A percentile compares a stretch with the other conserved stretches of the same genome.
Conservation (phyloP, 352 stramenopile genomes). For the Globisporangium paddicum region DNA sequence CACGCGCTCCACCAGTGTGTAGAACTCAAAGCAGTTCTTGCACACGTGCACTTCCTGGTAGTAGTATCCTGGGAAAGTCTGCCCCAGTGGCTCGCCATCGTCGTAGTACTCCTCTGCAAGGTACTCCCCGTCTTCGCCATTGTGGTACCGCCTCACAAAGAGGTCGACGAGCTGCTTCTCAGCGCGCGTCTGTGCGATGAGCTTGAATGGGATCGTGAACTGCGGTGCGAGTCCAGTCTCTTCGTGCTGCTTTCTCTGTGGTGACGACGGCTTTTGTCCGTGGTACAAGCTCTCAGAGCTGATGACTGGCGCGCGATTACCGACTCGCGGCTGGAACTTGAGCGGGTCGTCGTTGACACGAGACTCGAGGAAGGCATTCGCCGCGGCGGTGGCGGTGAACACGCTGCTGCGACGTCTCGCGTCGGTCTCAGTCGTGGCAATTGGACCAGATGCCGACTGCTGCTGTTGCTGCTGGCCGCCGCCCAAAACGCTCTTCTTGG, state of each 20-base stretch:
- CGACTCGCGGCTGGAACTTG: constrained; percentile 8
- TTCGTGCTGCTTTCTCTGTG: constrained; percentile 14
- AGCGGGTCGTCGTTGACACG: constrained; percentile 22
- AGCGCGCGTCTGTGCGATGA: constrained; percentile 69
- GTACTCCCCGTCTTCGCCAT: constrained; percentile 72
- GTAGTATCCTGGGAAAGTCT: constrained; percentile 79
- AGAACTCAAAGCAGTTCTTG: constrained; percentile 73
- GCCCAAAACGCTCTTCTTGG: constrained; percentile 18
- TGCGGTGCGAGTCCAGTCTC: constrained; percentile 6
- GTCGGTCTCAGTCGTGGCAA: constrained; percentile 14
- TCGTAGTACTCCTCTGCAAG: constrained; percentile 71
- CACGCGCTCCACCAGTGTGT: constrained; percentile 70
- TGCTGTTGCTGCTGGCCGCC: constrained; percentile 11
- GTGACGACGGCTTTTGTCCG: constrained; percentile 1
- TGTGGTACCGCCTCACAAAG: constrained; percentile 73
- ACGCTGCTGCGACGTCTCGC: constrained; percentile 38
- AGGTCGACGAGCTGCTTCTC: constrained; percentile 79
- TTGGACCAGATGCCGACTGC: not conserved
- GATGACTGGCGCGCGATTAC: constrained; percentile 25
- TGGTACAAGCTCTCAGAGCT: constrained; percentile 14
- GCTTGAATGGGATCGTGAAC: constrained; percentile 75
- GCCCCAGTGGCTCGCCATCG: constrained; percentile 64
- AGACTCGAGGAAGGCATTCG: constrained; percentile 47
- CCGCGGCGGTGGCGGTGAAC: constrained; percentile 40
- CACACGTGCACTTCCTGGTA: constrained; percentile 82